Percentiles rank a stretch among this genome's conserved stretches.
Evolutionary conservation across 73 alveolate species (phyloP).

Genomic region (Tetrahymena malaccensis): DNA sequence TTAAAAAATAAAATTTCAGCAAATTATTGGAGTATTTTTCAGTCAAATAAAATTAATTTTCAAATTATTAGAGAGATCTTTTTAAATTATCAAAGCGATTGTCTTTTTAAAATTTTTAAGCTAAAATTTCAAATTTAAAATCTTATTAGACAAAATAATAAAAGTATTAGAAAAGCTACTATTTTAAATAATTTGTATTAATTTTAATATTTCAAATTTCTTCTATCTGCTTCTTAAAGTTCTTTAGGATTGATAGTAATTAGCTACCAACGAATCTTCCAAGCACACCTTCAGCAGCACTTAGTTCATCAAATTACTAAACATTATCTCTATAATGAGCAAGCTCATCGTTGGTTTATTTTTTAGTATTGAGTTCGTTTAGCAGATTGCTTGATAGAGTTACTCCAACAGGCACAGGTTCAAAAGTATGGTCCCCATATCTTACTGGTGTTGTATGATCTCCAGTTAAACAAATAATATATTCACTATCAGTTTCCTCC

Average conservation of each 20-base stretch:
- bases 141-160: background rate
- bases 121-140: background rate
- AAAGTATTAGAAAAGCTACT: too few relatives aligned
- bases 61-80: background rate
- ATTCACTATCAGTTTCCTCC: slow-evolving; percentile 7
- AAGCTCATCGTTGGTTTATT: background rate
- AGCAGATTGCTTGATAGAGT: slow-evolving; percentile 11
- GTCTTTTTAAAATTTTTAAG: background rate
- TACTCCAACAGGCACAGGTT: slow-evolving; percentile 71
- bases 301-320: background rate
- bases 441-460: slow-evolving; percentile 74
- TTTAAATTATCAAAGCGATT: too few relatives aligned
- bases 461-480: slow-evolving; percentile 60
- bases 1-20: background rate
- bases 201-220: background rate
- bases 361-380: background rate
- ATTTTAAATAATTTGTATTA: too few relatives aligned
- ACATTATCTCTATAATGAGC: background rate
- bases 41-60: background rate
- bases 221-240: background rate
- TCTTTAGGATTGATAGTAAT: background rate
- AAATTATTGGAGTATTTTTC: background rate
- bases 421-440: slow-evolving; percentile 75
- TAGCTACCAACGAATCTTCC: background rate
- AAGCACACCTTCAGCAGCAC: background rate